phyloP scores from a whole-genome alignment of 2,329 filamentous ascomycete genomes.

The Ambrosiella cleistominuta region DNA sequence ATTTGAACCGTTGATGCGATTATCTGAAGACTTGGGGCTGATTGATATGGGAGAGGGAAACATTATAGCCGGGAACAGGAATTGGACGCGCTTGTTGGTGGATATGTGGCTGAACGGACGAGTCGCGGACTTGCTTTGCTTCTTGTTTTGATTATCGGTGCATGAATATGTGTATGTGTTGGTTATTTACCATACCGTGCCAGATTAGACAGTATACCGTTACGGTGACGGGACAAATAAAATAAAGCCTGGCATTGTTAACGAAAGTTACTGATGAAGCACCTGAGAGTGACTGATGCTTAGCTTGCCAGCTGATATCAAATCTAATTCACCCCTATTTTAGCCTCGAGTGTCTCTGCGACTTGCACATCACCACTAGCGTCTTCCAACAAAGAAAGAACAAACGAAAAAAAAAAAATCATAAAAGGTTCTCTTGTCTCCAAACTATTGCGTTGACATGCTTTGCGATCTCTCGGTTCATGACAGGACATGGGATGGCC shows the following conservation, averaged over 20 bases:
- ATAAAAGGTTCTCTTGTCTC: neutral
- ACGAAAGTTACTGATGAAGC: neutral
- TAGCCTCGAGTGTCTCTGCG: neutral
- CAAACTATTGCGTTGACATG: neutral
- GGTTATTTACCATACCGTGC: no score
- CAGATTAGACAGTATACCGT: no score
- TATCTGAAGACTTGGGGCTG: neutral
- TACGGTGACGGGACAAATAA: no score
- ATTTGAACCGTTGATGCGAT: neutral
- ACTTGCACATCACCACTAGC: neutral
- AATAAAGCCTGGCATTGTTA: neutral
- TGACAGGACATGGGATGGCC: no score
- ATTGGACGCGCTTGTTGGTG: no score
- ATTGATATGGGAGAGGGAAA: neutral
- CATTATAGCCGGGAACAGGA: neutral
- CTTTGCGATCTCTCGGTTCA: neutral
- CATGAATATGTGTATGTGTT: neutral
- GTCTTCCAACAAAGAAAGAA: neutral
- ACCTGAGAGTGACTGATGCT: neutral
- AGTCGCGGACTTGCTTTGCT: no score
- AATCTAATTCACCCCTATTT: conserved; percentile 1
- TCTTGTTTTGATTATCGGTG: neutral
- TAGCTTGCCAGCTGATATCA: neutral
- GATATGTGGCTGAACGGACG: no score
- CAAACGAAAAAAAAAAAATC: no score